Base-by-base conservation (phyloP, 2,329 filamentous ascomycete species). In the Fusarium paranaense region DNA sequence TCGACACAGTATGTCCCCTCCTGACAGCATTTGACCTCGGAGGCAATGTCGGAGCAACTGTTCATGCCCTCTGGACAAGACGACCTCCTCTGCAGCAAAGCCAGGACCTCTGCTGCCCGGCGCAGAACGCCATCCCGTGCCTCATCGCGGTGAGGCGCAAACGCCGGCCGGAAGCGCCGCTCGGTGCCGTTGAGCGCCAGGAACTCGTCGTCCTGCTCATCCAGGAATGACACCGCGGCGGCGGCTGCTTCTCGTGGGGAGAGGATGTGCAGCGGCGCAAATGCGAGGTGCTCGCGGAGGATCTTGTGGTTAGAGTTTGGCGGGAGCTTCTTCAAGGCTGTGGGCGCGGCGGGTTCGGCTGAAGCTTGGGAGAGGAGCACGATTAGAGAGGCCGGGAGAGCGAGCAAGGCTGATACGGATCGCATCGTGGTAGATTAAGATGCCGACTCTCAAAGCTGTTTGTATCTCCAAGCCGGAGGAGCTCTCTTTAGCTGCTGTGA, bases 301-400 rank as follows among this genome's bases (percentile, higher is more conserved):
- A 96, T 92, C 86, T 94, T 97, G 80, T 94, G 92, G 69, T 89
- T 89, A 59, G 90, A 88, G 78, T 95, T 91, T 6, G 86, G 86
- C 56, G 90, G 87, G 89, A 95, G 94, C 80, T 95, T 95, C 79
- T 89, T 90, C 64, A 95, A 86, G 1, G 90, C 93, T 1, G 89
- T 87, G 0, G 92, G 92, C 7, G 82, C 75, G 20, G 69, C 67
- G 60, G 79, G 79, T 32, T 81, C 81, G 35, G 83, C 83, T 3
- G 81, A 66, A 71, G 80, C 74, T n/a, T 79, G 80, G 3, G 84
- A 80, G 52, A 87, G 76, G 27, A 90, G 82, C 18, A 87, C 79
- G 50, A 89, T 82, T 47, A 88, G 78, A n/a, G 86, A 84, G 9
- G 83, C 74, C 11, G 86, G 83, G 9, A 88, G 80, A 54, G 81